Percentiles rank a stretch among this genome's conserved stretches.
Conservation (phyloP, 441 rosid genomes). For the Pelargonium australe region DNA sequence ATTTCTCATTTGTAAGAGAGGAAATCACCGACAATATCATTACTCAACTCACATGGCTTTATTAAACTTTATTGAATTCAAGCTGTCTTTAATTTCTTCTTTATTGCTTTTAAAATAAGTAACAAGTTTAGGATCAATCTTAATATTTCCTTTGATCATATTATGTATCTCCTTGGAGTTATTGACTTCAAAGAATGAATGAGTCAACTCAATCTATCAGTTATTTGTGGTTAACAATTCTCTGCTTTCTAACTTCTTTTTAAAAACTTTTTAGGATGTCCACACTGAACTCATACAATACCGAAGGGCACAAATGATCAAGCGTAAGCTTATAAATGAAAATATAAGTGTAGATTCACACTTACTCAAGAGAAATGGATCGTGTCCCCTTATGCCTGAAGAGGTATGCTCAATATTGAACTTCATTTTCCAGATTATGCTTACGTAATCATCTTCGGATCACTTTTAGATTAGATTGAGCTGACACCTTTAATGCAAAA, state of each 20-base stretch:
- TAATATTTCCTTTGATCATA: not conserved
- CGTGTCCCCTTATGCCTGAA: slow-evolving; percentile 98
- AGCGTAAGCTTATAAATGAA: slow-evolving; percentile 58
- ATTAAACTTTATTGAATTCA: too few species aligned
- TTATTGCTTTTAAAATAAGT: not conserved
- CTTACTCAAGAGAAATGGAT: slow-evolving; percentile 65
- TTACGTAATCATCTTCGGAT: not conserved
- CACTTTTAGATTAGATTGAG: slow-evolving; percentile 7
- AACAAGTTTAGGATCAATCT: not conserved
- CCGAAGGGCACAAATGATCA: slow-evolving; percentile 86
- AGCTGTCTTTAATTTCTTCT: not conserved
- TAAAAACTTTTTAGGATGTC: slow-evolving; percentile 49
- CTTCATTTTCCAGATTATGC: slow-evolving; percentile 9
- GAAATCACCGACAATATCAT: too few species aligned
- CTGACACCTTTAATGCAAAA: not conserved
- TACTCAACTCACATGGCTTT: too few species aligned
- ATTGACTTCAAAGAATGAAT: slow-evolving; percentile 11
- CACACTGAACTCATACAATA: slow-evolving; percentile 89
- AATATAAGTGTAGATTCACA: slow-evolving; percentile 55
- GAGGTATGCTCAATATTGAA: slow-evolving; percentile 48
- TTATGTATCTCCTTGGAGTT: slow-evolving; percentile 7
- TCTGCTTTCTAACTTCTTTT: slow-evolving; percentile 21
- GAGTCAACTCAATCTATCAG: not conserved
- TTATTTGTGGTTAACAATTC: slow-evolving; percentile 23
- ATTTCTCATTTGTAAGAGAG: too few species aligned